Percentiles rank a stretch among this genome's conserved stretches.
Conservation (phyloP, 2,329 filamentous ascomycete genomes). For the Colletotrichum sansevieriae region DNA sequence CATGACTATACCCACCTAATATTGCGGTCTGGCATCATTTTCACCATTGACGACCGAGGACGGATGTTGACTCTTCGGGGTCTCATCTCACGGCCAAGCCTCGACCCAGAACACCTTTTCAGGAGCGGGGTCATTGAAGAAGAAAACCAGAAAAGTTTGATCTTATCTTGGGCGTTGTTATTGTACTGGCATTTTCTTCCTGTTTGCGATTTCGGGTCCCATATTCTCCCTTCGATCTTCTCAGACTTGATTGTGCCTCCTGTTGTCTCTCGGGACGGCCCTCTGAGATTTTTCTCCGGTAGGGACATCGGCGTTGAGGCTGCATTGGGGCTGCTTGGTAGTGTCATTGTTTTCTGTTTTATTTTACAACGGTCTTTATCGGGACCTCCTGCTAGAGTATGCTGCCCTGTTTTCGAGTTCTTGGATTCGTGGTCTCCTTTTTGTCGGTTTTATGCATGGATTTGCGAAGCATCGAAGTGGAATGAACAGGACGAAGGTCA, state of each 20-base stretch:
- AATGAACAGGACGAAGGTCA: slow-evolving; percentile 25
- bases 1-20: slow-evolving; percentile 58
- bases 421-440: not conserved
- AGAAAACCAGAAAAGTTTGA: slow-evolving; percentile 39
- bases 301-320: slow-evolving; percentile 36
- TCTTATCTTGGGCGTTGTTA: slow-evolving; percentile 31
- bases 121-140: slow-evolving; percentile 33
- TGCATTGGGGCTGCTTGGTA: slow-evolving; percentile 37
- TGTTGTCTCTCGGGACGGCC: not conserved
- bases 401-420: not conserved
- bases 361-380: slow-evolving; percentile 7
- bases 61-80: not conserved
- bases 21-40: slow-evolving; percentile 34
- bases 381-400: slow-evolving; percentile 31
- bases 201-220: slow-evolving; percentile 6
- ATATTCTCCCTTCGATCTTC: slow-evolving; percentile 7
- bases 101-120: slow-evolving; percentile 22
- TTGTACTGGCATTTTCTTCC: slow-evolving; percentile 22
- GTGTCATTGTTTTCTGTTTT: not conserved
- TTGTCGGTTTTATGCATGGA: slow-evolving; percentile 23
- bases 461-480: slow-evolving; percentile 32
- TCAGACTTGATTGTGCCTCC: slow-evolving; percentile 13
- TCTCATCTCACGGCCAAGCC: slow-evolving; percentile 18
- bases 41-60: slow-evolving; percentile 27
- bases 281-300: not conserved